These are phyloP conservation scores for Phaffia rhodozyma DNA, from an alignment of 1,284 basidiomycete species.

Conservation along the genomic window DNA sequence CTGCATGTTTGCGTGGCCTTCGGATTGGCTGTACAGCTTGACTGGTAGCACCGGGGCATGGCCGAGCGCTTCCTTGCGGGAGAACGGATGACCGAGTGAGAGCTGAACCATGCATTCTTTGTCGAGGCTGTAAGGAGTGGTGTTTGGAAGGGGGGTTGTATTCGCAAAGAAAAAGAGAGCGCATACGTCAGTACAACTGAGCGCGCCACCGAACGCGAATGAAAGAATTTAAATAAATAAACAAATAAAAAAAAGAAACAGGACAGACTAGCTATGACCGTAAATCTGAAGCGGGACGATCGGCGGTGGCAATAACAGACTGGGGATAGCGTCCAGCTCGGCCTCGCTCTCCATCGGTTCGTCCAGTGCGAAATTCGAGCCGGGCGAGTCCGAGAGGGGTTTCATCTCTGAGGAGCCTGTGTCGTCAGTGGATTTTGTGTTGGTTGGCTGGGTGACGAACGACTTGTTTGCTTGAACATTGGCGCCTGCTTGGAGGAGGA, in stretches of 20 bases:
- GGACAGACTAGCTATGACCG: constrained; percentile 61
- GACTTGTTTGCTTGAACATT: constrained; percentile 29
- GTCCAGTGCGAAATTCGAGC: constrained; percentile 53
- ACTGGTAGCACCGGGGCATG: constrained; percentile 29
- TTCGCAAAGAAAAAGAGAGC: not conserved
- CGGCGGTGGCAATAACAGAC: constrained; percentile 85
- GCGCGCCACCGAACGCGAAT: too few species aligned
- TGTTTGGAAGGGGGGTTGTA: not conserved
- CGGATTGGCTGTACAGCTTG: constrained; percentile 43
- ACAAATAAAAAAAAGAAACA: not conserved
- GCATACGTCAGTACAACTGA: too few species aligned
- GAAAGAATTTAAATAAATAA: not conserved
- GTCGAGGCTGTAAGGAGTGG: constrained; percentile 45
- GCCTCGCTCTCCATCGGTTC: constrained; percentile 18
- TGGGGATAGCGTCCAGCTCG: constrained; percentile 74
- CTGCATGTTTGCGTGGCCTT: constrained; percentile 32
- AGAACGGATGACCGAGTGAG: constrained; percentile 58
- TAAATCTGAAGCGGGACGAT: constrained; percentile 93
- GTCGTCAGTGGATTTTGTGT: not conserved
- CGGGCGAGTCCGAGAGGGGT: constrained; percentile 24
- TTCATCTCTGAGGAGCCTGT: constrained; percentile 7
- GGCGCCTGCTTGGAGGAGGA: constrained; percentile 51
- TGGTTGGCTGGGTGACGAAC: not conserved
- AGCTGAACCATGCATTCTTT: constrained; percentile 78
- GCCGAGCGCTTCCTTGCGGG: constrained; percentile 23